Evolutionary conservation across 148 eudicot species (phyloP).

Genomic region (Vaccinium vitisidaea): DNA sequence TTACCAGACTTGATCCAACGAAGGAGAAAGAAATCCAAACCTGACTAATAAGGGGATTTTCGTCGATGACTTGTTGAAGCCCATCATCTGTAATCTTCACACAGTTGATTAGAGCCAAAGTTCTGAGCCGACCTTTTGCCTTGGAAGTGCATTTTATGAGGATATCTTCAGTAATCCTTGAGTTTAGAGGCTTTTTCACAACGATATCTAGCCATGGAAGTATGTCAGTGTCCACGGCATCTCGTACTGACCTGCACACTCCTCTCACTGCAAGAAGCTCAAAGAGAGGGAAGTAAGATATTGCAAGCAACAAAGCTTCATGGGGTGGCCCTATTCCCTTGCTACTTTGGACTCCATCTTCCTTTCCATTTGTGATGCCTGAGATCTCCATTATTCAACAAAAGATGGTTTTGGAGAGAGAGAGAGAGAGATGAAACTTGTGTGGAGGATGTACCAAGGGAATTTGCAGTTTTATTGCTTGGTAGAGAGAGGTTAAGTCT

Average conservation of each 20-base stretch:
- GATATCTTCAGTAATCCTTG: conserved; percentile 40
- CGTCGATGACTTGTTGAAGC: conserved; percentile 36
- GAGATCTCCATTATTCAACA: conserved; percentile 3
- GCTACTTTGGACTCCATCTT: conserved; percentile 5
- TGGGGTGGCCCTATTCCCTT: conserved; percentile 33
- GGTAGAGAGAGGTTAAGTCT: background rate
- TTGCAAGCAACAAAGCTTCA: conserved; percentile 57
- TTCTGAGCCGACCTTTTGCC: conserved; percentile 52
- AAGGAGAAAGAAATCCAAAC: conserved; percentile 27
- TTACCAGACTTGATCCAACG: background rate
- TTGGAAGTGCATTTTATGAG: conserved; percentile 46
- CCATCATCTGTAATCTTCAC: conserved; percentile 57
- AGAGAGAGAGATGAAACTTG: background rate
- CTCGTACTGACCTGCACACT: conserved; percentile 57
- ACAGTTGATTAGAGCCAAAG: conserved; percentile 57
- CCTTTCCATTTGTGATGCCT: background rate
- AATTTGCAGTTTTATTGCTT: background rate
- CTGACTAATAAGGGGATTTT: conserved; percentile 61
- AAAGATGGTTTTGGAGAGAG: background rate
- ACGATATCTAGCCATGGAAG: conserved; percentile 62
- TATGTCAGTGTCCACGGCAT: conserved; percentile 50
- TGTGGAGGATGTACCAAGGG: background rate
- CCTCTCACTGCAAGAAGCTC: conserved; percentile 52
- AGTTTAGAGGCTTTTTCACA: conserved; percentile 43
- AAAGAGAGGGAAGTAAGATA: conserved; percentile 64